A percentile compares a stretch with the other conserved stretches of the same genome.
Evolutionary conservation across 257 asterid genomes (phyloP).

Genomic region (Schizonepeta tenuifolia): DNA sequence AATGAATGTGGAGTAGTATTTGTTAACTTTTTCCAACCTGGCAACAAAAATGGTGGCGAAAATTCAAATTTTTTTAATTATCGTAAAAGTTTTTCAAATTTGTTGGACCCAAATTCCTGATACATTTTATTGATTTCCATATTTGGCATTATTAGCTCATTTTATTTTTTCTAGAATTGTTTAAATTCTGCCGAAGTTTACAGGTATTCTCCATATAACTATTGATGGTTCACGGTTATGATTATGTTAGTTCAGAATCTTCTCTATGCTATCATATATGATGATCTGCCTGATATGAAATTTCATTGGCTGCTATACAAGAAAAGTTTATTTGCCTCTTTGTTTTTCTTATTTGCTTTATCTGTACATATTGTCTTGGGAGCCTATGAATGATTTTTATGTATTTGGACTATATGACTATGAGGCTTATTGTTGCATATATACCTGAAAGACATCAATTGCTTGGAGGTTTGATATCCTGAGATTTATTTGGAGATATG

Average conservation of each 20-base stretch:
- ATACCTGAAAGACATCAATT: neutral
- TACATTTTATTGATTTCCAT: neutral
- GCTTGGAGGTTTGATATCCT: conserved; percentile 21
- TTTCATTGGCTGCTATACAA: neutral
- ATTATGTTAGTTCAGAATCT: conserved; percentile 12
- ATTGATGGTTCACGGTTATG: conserved; percentile 5
- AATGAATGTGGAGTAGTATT: neutral
- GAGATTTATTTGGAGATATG: neutral
- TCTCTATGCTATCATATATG: conserved; percentile 4
- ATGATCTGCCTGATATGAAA: neutral
- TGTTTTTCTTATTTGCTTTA: conserved; percentile 5
- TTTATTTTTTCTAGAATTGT: neutral
- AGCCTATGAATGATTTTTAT: neutral
- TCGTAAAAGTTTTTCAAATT: neutral
- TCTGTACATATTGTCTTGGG: neutral
- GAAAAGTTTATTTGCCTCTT: neutral
- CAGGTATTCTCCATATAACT: neutral
- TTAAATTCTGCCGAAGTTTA: neutral
- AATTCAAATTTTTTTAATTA: conserved; percentile 1
- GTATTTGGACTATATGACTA: conserved; percentile 12
- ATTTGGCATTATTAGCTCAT: neutral
- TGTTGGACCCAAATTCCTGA: neutral
- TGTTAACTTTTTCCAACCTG: neutral
- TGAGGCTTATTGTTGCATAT: conserved; percentile 7
- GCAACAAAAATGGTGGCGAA: conserved; percentile 7